Evolutionary conservation across 1,284 basidiomycete species (phyloP).

Genomic region (Ustilago hordei): DNA sequence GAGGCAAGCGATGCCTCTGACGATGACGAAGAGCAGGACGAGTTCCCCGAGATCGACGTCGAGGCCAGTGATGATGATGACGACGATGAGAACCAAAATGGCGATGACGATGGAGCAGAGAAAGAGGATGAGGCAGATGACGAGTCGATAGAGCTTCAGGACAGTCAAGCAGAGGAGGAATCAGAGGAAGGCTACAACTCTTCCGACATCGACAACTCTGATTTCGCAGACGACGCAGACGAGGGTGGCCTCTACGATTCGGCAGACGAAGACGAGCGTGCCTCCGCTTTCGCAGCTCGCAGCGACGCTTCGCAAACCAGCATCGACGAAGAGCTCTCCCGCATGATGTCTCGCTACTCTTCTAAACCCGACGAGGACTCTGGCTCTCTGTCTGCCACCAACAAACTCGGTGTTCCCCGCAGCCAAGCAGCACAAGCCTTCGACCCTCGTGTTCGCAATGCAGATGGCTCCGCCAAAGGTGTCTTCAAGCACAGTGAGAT

Average conservation of each 20-base stretch:
- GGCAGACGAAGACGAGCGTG: constrained; percentile 57
- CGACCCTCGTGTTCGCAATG: constrained; percentile 74
- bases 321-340: constrained; percentile 58
- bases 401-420: constrained; percentile 66
- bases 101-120: constrained; percentile 49
- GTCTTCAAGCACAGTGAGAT: constrained; percentile 77
- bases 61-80: constrained; percentile 66
- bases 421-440: constrained; percentile 73
- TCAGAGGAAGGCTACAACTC: constrained; percentile 48
- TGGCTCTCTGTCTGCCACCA: constrained; percentile 51
- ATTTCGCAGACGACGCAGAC: constrained; percentile 26
- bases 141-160: constrained; percentile 30
- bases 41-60: constrained; percentile 72
- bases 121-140: constrained; percentile 55
- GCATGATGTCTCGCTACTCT: constrained; percentile 66
- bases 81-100: constrained; percentile 36
- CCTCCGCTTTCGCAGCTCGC: constrained; percentile 46
- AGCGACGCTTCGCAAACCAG: constrained; percentile 46
- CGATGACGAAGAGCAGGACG: constrained; percentile 66
- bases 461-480: constrained; percentile 69
- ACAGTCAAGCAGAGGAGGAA: constrained; percentile 39
- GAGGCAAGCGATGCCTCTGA: constrained; percentile 29
- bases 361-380: constrained; percentile 70
- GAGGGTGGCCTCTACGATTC: constrained; percentile 49
- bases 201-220: constrained; percentile 40